Conservation (phyloP, 768 basidiomycete species). For the Suillus placidus region DNA sequence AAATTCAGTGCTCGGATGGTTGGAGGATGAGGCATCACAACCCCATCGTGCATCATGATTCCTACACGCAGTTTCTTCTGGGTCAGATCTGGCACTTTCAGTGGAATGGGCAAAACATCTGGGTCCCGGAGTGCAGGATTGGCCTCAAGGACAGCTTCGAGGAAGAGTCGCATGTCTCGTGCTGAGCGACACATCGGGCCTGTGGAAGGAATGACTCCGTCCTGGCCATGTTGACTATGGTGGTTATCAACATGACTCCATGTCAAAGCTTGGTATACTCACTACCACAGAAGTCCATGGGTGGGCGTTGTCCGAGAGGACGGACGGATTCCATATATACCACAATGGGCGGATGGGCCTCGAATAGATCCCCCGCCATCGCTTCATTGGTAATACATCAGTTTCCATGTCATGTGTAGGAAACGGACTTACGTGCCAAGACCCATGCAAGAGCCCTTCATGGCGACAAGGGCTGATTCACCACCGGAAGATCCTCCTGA, state of each 20-base stretch:
- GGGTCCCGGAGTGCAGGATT: conserved; percentile 48
- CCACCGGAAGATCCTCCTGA: conserved; percentile 57
- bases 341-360: conserved; percentile 40
- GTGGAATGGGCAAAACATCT: conserved; percentile 33
- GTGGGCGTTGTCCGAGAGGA: conserved; percentile 36
- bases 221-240: conserved; percentile 29
- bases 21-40: conserved; percentile 45
- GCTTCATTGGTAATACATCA: conserved; percentile 11
- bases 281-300: conserved; percentile 18
- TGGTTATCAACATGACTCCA: conserved; percentile 18
- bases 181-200: conserved; percentile 33
- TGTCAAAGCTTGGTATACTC: conserved; percentile 13
- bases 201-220: conserved; percentile 13
- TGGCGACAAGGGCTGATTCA: conserved; percentile 49
- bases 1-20: conserved; percentile 42
- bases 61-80: conserved; percentile 34
- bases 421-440: conserved; percentile 40
- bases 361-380: conserved; percentile 42
- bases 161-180: conserved; percentile 27
- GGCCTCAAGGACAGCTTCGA: conserved; percentile 27
- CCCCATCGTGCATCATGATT: conserved; percentile 41
- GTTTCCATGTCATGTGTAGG: neutral
- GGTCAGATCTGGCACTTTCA: conserved; percentile 26
- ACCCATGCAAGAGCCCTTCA: conserved; percentile 49
- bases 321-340: conserved; percentile 47